Conservation (phyloP, 176 grass and related monocot genomes). For the Alopecurus myosuroides region DNA sequence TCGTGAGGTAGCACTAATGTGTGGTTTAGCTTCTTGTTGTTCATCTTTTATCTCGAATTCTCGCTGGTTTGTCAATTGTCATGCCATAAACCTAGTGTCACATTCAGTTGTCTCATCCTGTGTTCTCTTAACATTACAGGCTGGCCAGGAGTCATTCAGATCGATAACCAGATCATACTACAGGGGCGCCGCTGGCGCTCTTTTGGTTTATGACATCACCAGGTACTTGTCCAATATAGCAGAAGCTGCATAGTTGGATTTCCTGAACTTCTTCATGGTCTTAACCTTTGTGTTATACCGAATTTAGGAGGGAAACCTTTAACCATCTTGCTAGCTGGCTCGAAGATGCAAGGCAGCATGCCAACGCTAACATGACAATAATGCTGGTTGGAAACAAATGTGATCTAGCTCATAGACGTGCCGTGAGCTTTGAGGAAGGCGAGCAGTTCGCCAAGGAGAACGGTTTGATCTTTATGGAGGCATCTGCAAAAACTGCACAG, state of each 20-base stretch:
- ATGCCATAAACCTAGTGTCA: background rate
- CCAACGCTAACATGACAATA: slow-evolving; percentile 71
- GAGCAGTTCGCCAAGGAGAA: slow-evolving; percentile 85
- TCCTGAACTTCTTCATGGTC: background rate
- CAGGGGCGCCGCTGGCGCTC: slow-evolving; percentile 73
- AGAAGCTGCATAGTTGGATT: background rate
- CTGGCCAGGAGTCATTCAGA: slow-evolving; percentile 80
- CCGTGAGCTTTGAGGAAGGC: slow-evolving; percentile 65
- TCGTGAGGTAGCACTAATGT: background rate
- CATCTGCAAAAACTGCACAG: slow-evolving; percentile 70
- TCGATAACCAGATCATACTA: slow-evolving; percentile 83
- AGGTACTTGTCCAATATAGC: slow-evolving; percentile 14
- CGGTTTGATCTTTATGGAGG: slow-evolving; percentile 77
- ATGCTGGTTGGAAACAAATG: slow-evolving; percentile 77
- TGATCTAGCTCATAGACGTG: slow-evolving; percentile 65
- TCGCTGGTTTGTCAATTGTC: background rate
- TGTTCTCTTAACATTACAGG: slow-evolving; percentile 29
- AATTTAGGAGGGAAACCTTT: slow-evolving; percentile 72
- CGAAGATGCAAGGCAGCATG: slow-evolving; percentile 73
- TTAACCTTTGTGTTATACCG: background rate
- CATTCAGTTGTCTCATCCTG: slow-evolving; percentile 1
- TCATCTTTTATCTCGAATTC: too few species aligned
- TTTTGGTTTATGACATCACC: slow-evolving; percentile 71
- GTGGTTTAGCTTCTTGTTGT: background rate
- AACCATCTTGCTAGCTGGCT: slow-evolving; percentile 83